Conservation (phyloP, 345 rosid genomes). For the Euphorbia pulcherrima region DNA sequence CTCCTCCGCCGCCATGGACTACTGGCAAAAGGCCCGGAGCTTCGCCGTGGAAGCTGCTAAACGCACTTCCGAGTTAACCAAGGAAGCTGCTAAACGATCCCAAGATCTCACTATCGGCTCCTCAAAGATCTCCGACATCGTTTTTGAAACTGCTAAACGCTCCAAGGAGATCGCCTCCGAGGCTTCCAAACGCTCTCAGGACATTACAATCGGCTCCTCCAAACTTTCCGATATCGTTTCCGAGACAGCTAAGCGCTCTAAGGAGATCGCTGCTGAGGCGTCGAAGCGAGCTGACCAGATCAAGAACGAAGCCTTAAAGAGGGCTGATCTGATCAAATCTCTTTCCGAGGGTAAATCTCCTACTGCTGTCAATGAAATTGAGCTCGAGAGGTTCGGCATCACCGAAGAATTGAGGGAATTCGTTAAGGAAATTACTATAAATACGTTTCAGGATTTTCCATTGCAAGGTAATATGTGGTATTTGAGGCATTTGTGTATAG, state of each 20-base stretch:
- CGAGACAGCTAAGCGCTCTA: slow-evolving; percentile 45
- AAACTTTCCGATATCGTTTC: slow-evolving; percentile 40
- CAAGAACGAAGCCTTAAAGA: slow-evolving; percentile 45
- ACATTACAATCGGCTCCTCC: slow-evolving; percentile 37
- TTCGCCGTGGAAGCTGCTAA: slow-evolving; percentile 58
- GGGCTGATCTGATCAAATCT: slow-evolving; percentile 51
- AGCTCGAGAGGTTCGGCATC: slow-evolving; percentile 45
- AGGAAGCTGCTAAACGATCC: slow-evolving; percentile 44
- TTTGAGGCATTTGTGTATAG: not conserved
- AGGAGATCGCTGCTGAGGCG: slow-evolving; percentile 52
- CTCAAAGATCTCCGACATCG: slow-evolving; percentile 13
- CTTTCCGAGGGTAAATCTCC: slow-evolving; percentile 35
- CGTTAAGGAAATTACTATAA: slow-evolving; percentile 42
- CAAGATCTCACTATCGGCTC: slow-evolving; percentile 29
- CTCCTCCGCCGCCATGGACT: slow-evolving; percentile 31
- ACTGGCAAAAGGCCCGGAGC: slow-evolving; percentile 48
- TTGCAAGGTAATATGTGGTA: slow-evolving; percentile 32
- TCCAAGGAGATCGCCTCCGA: slow-evolving; percentile 46
- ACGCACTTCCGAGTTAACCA: slow-evolving; percentile 9
- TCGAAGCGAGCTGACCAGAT: slow-evolving; percentile 48
- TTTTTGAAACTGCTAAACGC: slow-evolving; percentile 23
- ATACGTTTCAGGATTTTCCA: slow-evolving; percentile 57
- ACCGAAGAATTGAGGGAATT: slow-evolving; percentile 58
- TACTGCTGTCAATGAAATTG: slow-evolving; percentile 18
- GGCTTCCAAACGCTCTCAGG: slow-evolving; percentile 42